These are phyloP conservation scores for Ogataea nonfermentans DNA, from an alignment of 805 yeast species.

Conservation along the genomic window DNA sequence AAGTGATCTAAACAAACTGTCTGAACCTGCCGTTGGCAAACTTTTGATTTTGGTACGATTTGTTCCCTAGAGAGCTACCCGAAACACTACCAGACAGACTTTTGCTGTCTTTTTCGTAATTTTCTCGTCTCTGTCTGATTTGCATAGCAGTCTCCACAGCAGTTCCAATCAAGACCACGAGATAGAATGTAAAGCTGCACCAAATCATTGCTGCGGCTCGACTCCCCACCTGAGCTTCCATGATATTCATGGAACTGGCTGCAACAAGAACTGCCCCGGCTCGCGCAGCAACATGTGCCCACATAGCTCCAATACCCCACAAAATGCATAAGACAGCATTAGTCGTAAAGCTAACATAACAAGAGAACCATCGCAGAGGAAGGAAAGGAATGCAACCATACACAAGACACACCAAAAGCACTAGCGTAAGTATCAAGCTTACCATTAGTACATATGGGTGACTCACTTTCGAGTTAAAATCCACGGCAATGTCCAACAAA, in stretches of 20 bases:
- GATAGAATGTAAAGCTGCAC: constrained; percentile 52
- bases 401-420: constrained; percentile 40
- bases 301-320: constrained; percentile 68
- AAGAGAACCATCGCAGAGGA: constrained; percentile 38
- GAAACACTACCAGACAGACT: constrained; percentile 5
- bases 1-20: constrained; percentile 7
- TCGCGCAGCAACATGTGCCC: constrained; percentile 55
- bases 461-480: constrained; percentile 44
- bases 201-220: constrained; percentile 61
- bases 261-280: constrained; percentile 45
- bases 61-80: neutral
- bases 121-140: constrained; percentile 14
- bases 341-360: constrained; percentile 31
- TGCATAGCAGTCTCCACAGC: constrained; percentile 37
- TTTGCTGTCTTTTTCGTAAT: constrained; percentile 6
- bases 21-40: constrained; percentile 4
- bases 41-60: neutral
- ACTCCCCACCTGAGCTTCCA: constrained; percentile 44
- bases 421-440: constrained; percentile 42
- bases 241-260: constrained; percentile 48
- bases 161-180: constrained; percentile 41
- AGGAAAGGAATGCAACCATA: constrained; percentile 48
- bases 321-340: constrained; percentile 40
- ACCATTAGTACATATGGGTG: constrained; percentile 56
- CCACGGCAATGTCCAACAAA: constrained; percentile 45